phyloP scores from a whole-genome alignment of 495 filamentous ascomycete genomes.

The Trichoderma virens region DNA sequence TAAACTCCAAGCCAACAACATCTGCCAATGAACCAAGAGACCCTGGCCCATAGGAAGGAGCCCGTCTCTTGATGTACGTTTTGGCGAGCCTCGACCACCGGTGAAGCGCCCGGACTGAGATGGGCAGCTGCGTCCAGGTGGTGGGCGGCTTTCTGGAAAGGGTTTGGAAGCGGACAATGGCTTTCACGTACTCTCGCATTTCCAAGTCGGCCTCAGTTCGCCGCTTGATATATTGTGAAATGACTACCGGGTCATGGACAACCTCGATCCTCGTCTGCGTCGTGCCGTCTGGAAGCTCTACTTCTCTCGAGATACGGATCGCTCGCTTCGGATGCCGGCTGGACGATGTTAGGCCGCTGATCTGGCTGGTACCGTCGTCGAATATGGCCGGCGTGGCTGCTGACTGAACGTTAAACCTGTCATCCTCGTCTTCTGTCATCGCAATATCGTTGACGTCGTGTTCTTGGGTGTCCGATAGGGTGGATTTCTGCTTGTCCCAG shows the following conservation, averaged over 20 bases:
- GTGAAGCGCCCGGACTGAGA: neutral
- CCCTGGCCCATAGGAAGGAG: slow-evolving; percentile 4
- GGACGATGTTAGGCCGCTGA: slow-evolving; percentile 66
- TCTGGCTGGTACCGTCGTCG: slow-evolving; percentile 81
- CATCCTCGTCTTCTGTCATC: slow-evolving; percentile 48
- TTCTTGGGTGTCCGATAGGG: slow-evolving; percentile 49
- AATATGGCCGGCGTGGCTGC: slow-evolving; percentile 32
- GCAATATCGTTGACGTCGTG: slow-evolving; percentile 61
- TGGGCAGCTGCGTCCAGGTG: neutral
- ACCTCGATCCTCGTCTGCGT: slow-evolving; percentile 50
- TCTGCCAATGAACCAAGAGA: slow-evolving; percentile 1
- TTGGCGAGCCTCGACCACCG: neutral
- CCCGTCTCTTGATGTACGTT: neutral
- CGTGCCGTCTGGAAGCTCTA: slow-evolving; percentile 55
- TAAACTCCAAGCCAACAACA: neutral
- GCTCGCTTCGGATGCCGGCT: slow-evolving; percentile 61
- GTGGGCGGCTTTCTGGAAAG: neutral
- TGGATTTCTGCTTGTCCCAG: slow-evolving; percentile 80
- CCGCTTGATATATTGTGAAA: slow-evolving; percentile 53
- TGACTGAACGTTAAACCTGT: slow-evolving; percentile 45
- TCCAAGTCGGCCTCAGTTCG: slow-evolving; percentile 50
- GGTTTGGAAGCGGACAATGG: neutral
- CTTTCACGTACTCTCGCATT: slow-evolving; percentile 51
- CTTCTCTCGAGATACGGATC: slow-evolving; percentile 64
- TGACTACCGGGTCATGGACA: slow-evolving; percentile 66